Percentiles rank a stretch among this genome's conserved stretches.
phyloP scores from a whole-genome alignment of 768 basidiomycete genomes.

The Crucibulum laeve region DNA sequence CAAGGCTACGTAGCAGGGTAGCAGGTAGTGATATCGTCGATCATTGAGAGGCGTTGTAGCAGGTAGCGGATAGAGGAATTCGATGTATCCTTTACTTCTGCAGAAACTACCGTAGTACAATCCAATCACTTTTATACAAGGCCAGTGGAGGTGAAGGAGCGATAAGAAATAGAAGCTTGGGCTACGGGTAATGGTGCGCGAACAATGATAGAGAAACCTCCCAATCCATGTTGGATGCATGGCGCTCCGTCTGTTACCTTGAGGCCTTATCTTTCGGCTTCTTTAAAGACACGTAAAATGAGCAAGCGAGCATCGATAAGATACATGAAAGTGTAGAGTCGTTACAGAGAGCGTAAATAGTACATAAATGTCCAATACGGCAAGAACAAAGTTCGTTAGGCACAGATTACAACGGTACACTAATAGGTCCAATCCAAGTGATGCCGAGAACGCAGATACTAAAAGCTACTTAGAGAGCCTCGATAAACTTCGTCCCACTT shows the following conservation, averaged over 20 bases:
- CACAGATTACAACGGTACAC: not conserved
- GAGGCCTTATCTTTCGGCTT: not conserved
- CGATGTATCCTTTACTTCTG: too few relatives aligned
- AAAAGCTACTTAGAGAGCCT: constrained; percentile 10
- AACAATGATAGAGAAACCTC: too few relatives aligned
- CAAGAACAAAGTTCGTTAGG: not conserved
- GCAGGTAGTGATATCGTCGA: not conserved
- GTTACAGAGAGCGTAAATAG: not conserved
- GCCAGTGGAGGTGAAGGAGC: too few relatives aligned
- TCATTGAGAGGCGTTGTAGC: too few relatives aligned
- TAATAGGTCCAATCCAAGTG: too few relatives aligned
- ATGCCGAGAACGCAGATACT: too few relatives aligned
- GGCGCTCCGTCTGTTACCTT: not conserved
- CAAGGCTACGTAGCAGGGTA: constrained; percentile 18
- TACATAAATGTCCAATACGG: constrained; percentile 7
- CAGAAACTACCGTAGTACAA: too few relatives aligned
- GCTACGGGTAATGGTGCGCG: too few relatives aligned
- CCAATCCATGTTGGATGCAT: too few relatives aligned
- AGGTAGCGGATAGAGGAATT: too few relatives aligned
- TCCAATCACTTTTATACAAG: too few relatives aligned
- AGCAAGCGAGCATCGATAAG: constrained; percentile 1
- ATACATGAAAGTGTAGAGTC: not conserved
- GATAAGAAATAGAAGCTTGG: too few relatives aligned
- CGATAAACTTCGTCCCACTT: constrained; percentile 48
- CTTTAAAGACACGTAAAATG: constrained; percentile 1